phyloP scores from a whole-genome alignment of 495 filamentous ascomycete genomes.

The Penicillium bialowiezense region DNA sequence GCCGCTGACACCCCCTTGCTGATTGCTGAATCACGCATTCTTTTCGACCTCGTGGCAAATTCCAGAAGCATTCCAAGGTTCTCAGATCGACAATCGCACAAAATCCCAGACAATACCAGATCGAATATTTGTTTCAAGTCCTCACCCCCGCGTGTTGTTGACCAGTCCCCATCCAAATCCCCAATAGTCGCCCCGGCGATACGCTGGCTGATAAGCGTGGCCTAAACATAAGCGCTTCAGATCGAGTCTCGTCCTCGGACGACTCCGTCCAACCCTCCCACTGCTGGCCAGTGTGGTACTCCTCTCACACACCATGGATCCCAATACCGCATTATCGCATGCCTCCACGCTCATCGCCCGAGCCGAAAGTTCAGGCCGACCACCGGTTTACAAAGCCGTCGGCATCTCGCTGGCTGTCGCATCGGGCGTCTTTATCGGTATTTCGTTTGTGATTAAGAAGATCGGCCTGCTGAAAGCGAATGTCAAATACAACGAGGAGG shows the following conservation, averaged over 20 bases:
- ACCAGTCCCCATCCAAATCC: not conserved
- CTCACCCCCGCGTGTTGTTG: not conserved
- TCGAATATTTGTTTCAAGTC: not conserved
- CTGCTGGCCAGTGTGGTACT: slow-evolving; percentile 28
- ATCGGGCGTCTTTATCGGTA: slow-evolving; percentile 90
- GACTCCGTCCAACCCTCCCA: slow-evolving; percentile 21
- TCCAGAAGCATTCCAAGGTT: not conserved
- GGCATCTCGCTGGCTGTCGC: slow-evolving; percentile 83
- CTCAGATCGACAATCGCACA: not conserved
- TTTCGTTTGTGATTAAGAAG: slow-evolving; percentile 96
- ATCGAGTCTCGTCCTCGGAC: slow-evolving; percentile 27
- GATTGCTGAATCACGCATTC: not conserved
- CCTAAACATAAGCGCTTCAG: slow-evolving; percentile 21
- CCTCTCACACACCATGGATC: slow-evolving; percentile 43
- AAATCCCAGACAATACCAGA: no score
- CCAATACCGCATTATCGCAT: slow-evolving; percentile 28
- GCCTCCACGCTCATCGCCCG: slow-evolving; percentile 50
- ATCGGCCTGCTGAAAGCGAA: slow-evolving; percentile 87
- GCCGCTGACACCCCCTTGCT: slow-evolving; percentile 2
- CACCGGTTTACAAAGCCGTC: slow-evolving; percentile 76
- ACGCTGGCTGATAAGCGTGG: slow-evolving; percentile 10
- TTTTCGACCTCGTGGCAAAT: not conserved
- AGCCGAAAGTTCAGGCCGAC: slow-evolving; percentile 42
- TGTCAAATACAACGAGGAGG: slow-evolving; percentile 93
- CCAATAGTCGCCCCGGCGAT: slow-evolving; percentile 14